Evolutionary conservation across 345 rosid species (phyloP).

Genomic region (Pugionium dolabratum): DNA sequence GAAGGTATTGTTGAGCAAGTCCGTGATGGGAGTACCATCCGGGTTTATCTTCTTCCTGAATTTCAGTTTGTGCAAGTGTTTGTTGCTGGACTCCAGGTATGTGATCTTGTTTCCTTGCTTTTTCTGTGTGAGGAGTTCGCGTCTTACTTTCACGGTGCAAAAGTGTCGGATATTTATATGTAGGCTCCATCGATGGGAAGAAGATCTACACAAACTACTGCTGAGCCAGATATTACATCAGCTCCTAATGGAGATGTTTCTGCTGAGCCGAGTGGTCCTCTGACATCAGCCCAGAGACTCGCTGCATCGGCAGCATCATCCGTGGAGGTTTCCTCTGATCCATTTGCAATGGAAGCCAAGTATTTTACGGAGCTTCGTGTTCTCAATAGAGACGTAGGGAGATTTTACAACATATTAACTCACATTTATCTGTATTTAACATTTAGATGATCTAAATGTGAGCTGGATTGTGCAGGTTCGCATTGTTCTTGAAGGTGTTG

Average conservation of each 20-base stretch:
- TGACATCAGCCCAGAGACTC: conserved; percentile 94
- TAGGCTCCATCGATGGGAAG: conserved; percentile 92
- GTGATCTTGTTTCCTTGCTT: conserved; percentile 3
- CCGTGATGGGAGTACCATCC: conserved; percentile 90
- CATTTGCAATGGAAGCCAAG: conserved; percentile 85
- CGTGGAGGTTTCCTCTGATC: conserved; percentile 73
- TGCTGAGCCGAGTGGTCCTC: conserved; percentile 60
- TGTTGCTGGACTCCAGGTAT: conserved; percentile 97
- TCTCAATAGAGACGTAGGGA: conserved; percentile 80
- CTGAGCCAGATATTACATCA: conserved; percentile 48
- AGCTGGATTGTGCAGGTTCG: conserved; percentile 69
- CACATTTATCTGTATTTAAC: conserved; percentile 8
- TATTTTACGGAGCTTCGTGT: conserved; percentile 85
- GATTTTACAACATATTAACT: conserved; percentile 15
- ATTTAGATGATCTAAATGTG: conserved; percentile 28
- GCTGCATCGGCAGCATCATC: conserved; percentile 60
- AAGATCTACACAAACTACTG: conserved; percentile 52
- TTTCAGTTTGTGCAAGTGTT: conserved; percentile 95
- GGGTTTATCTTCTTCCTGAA: conserved; percentile 93
- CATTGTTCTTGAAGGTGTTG: conserved; percentile 94
- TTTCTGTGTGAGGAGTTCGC: neutral
- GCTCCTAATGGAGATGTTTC: conserved; percentile 67
- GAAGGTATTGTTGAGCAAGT: conserved; percentile 93
- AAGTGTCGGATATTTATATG: neutral
- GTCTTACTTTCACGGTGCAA: conserved; percentile 13